Percentiles rank a stretch among this genome's conserved stretches.
phyloP scores from a whole-genome alignment of 345 rosid species.

The Hypericum androsaemum region DNA sequence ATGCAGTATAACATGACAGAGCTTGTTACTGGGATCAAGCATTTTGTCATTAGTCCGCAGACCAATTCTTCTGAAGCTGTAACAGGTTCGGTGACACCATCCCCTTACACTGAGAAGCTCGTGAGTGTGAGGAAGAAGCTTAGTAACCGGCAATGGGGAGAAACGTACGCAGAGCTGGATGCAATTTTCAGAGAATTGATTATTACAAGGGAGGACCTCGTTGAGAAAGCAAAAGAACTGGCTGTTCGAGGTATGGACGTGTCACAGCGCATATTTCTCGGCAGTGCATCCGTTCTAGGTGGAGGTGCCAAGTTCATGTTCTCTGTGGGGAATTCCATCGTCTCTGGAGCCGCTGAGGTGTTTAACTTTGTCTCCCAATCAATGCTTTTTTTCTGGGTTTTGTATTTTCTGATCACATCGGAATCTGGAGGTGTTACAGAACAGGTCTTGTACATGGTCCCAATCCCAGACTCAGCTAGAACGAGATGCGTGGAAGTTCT shows the following conservation, averaged over 20 bases:
- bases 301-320: conserved; percentile 58
- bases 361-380: conserved; percentile 76
- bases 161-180: conserved; percentile 1
- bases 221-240: conserved; percentile 73
- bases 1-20: conserved; percentile 18
- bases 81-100: background rate
- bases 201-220: conserved; percentile 70
- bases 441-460: conserved; percentile 83
- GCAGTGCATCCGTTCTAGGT: conserved; percentile 72
- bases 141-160: conserved; percentile 5
- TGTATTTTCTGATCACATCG: conserved; percentile 78
- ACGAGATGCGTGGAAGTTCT: conserved; percentile 71
- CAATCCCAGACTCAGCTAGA: conserved; percentile 54
- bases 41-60: background rate
- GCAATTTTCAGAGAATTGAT: conserved; percentile 36
- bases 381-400: conserved; percentile 78
- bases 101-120: conserved; percentile 7
- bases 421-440: conserved; percentile 94
- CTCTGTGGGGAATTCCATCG: conserved; percentile 52
- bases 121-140: background rate
- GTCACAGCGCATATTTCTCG: conserved; percentile 52
- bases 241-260: conserved; percentile 74
- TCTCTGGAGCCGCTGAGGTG: conserved; percentile 89
- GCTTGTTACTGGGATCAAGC: conserved; percentile 5
- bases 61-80: background rate